A percentile compares a stretch with the other conserved stretches of the same genome.
Evolutionary conservation across 2,329 filamentous ascomycete genomes (phyloP).

Genomic region (Colletotrichum caudatum): DNA sequence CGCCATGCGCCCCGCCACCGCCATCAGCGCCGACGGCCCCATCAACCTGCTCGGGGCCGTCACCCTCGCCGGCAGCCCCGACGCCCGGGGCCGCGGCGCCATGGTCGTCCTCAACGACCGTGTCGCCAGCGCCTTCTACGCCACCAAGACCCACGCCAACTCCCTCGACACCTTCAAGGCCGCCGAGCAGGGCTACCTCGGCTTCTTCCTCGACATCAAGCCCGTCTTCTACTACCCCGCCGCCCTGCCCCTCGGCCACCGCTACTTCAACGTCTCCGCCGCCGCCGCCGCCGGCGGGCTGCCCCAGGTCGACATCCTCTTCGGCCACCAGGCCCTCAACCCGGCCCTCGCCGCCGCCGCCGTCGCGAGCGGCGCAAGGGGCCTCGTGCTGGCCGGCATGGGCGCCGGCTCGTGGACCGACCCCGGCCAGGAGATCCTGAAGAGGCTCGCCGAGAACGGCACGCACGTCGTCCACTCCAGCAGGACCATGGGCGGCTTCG

Average conservation of each 20-base stretch:
- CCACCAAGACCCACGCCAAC: constrained; percentile 73
- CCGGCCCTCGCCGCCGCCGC: constrained; percentile 60
- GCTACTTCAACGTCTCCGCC: constrained; percentile 55
- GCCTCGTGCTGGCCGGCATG: constrained; percentile 67
- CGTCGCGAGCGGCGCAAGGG: constrained; percentile 62
- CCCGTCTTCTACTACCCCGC: constrained; percentile 72
- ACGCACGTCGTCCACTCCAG: constrained; percentile 65
- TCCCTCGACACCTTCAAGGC: constrained; percentile 72
- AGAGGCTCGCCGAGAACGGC: constrained; percentile 57
- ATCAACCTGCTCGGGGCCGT: constrained; percentile 72
- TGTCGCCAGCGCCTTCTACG: constrained; percentile 63
- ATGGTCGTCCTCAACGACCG: constrained; percentile 71
- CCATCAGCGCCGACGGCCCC: constrained; percentile 72
- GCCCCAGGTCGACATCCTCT: constrained; percentile 68
- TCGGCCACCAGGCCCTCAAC: constrained; percentile 66
- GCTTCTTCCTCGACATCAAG: constrained; percentile 67
- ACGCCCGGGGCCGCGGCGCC: constrained; percentile 63
- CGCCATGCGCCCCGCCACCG: constrained; percentile 73
- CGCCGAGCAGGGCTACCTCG: constrained; percentile 67
- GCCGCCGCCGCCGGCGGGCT: constrained; percentile 52
- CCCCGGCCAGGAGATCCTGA: constrained; percentile 54
- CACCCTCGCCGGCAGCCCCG: constrained; percentile 62
- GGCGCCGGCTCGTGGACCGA: constrained; percentile 65
- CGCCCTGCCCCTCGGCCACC: constrained; percentile 59
- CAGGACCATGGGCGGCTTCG: constrained; percentile 64